Conservation (phyloP, 2,329 filamentous ascomycete genomes). For the Aspergillus uvarum region DNA sequence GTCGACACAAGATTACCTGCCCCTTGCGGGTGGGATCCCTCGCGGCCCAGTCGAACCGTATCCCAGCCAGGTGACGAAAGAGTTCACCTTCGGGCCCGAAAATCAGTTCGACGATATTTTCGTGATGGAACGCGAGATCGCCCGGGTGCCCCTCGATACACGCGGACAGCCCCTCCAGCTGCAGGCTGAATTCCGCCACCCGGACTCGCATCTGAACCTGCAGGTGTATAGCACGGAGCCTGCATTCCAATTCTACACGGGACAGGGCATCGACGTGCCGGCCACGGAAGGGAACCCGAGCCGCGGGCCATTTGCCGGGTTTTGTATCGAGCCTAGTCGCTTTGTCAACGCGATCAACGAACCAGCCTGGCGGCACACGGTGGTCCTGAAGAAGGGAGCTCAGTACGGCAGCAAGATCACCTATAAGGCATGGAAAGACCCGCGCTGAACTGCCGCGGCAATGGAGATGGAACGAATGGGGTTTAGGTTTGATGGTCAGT, state of each 20-base stretch:
- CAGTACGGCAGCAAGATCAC: constrained; percentile 78
- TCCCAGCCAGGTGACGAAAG: constrained; percentile 60
- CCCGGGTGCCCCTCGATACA: constrained; percentile 64
- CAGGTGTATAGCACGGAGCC: constrained; percentile 91
- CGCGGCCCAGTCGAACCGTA: constrained; percentile 64
- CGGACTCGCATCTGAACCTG: constrained; percentile 72
- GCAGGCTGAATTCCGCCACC: constrained; percentile 72
- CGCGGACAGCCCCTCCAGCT: constrained; percentile 62
- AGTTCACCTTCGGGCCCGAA: constrained; percentile 69
- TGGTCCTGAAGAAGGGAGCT: constrained; percentile 79
- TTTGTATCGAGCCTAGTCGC: constrained; percentile 89
- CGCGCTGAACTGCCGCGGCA: constrained; percentile 1
- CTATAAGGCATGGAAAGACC: constrained; percentile 81
- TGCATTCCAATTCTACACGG: constrained; percentile 95
- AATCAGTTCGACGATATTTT: constrained; percentile 89
- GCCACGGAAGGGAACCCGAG: constrained; percentile 60
- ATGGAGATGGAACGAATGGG: neutral
- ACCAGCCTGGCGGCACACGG: constrained; percentile 74
- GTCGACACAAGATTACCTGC: constrained; percentile 65
- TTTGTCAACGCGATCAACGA: constrained; percentile 88
- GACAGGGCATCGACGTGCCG: constrained; percentile 77
- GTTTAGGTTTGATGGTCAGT: neutral
- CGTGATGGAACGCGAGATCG: constrained; percentile 65
- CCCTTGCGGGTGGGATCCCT: constrained; percentile 75
- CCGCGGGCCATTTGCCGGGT: constrained; percentile 68